A percentile compares a stretch with the other conserved stretches of the same genome.
Evolutionary conservation across 257 asterid species (phyloP).

Genomic region (Mentha longifolia): DNA sequence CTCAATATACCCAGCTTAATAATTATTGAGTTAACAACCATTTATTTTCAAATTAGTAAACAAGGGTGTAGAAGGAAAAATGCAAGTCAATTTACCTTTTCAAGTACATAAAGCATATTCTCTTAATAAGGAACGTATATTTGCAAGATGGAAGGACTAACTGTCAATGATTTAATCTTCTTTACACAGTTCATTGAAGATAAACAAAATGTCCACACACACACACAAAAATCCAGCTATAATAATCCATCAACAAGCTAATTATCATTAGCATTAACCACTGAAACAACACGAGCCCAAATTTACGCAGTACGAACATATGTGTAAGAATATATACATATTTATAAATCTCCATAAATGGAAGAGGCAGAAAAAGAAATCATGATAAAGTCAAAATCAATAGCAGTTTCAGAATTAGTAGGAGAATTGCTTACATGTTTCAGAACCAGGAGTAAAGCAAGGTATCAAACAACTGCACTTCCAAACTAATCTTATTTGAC

Average conservation of each 20-base stretch:
- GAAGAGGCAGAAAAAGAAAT: conserved; percentile 1
- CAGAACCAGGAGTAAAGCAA: conserved; percentile 1
- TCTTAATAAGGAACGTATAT: background rate
- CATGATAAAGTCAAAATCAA: conserved; percentile 8
- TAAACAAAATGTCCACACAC: background rate
- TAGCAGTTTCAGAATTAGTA: conserved; percentile 13
- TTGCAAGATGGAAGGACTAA: background rate
- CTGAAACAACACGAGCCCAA: conserved; percentile 5
- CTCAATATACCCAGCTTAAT: background rate
- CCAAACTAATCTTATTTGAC: conserved; percentile 16
- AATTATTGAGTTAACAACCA: background rate
- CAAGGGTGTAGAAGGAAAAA: background rate
- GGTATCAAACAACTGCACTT: conserved; percentile 7
- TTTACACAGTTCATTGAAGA: background rate
- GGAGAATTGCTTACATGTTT: conserved; percentile 10
- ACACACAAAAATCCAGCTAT: background rate
- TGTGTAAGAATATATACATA: background rate
- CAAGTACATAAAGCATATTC: background rate
- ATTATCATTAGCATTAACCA: background rate
- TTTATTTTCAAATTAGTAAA: background rate
- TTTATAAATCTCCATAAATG: background rate
- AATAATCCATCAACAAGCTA: background rate
- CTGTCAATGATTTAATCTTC: conserved; percentile 1
- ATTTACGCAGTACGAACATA: background rate
- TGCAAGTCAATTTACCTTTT: background rate